phyloP scores from a whole-genome alignment of 768 basidiomycete species.

The Tricholoma sp. region DNA sequence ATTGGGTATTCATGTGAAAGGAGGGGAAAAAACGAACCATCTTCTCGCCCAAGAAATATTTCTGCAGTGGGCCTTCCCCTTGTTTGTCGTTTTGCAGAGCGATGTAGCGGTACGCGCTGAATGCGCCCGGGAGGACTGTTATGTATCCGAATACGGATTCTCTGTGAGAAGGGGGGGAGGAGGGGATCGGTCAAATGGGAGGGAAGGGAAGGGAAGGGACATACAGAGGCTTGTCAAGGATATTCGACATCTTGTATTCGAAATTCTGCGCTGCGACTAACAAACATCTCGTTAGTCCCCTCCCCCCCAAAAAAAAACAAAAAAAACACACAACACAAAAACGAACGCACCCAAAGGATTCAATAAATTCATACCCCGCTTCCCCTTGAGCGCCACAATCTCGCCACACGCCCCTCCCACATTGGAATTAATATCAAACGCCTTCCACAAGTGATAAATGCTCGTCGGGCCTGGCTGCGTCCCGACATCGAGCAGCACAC shows the following conservation, averaged over 20 bases:
- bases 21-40: conserved; percentile 45
- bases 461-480: conserved; percentile 80
- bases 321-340: not conserved
- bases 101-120: conserved; percentile 88
- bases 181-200: not conserved
- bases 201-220: conserved; percentile 15
- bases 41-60: conserved; percentile 97
- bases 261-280: conserved; percentile 86
- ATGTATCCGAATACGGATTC: conserved; percentile 93
- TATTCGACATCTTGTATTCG: conserved; percentile 93
- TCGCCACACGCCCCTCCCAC: conserved; percentile 95
- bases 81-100: conserved; percentile 80
- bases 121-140: conserved; percentile 88
- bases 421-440: conserved; percentile 88
- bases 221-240: conserved; percentile 81
- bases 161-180: conserved; percentile 18
- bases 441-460: conserved; percentile 93
- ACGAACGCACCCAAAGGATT: conserved; percentile 53
- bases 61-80: conserved; percentile 87
- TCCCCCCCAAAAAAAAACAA: not conserved
- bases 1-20: not conserved
- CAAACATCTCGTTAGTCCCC: too few relatives aligned
- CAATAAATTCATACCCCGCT: conserved; percentile 69
- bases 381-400: conserved; percentile 88
- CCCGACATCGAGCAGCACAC: conserved; percentile 83